Evolutionary conservation across 1,139 yeast species (phyloP).

Genomic region (Yamadazyma spencermartinsiae): DNA sequence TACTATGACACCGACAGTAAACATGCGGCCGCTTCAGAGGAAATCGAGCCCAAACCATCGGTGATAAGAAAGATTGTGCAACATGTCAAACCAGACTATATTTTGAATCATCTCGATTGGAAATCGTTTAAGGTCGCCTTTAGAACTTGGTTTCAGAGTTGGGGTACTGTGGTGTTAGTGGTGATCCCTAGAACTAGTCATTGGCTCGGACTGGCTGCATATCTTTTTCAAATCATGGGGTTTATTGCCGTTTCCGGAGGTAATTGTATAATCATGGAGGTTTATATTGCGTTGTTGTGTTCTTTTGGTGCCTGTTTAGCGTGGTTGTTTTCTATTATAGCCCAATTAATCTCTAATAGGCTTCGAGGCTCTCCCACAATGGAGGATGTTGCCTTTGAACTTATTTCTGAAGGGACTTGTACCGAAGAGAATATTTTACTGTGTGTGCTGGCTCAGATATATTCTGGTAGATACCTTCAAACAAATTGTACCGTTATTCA

Average conservation of each 20-base stretch:
- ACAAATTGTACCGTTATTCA: constrained; percentile 28
- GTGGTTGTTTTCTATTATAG: constrained; percentile 28
- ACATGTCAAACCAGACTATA: constrained; percentile 27
- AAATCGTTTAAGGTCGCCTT: constrained; percentile 26
- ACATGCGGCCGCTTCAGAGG: too few species aligned
- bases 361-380: constrained; percentile 28
- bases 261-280: constrained; percentile 21
- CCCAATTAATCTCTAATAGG: constrained; percentile 25
- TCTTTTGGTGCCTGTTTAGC: constrained; percentile 21
- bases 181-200: constrained; percentile 25
- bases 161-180: constrained; percentile 27
- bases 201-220: constrained; percentile 35
- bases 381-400: constrained; percentile 16
- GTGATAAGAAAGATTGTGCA: too few species aligned
- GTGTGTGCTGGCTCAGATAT: constrained; percentile 26
- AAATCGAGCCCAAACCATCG: too few species aligned
- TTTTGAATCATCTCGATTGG: constrained; percentile 28
- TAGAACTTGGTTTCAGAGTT: constrained; percentile 31
- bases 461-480: constrained; percentile 29
- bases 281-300: constrained; percentile 19
- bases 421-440: constrained; percentile 18
- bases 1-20: too few species aligned
- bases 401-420: constrained; percentile 31
- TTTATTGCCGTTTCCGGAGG: constrained; percentile 34
- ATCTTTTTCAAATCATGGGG: constrained; percentile 28